Percentiles rank a stretch among this genome's conserved stretches.
Evolutionary conservation across 352 stramenopile species (phyloP).

Genomic region (Phytophthora crassamura): DNA sequence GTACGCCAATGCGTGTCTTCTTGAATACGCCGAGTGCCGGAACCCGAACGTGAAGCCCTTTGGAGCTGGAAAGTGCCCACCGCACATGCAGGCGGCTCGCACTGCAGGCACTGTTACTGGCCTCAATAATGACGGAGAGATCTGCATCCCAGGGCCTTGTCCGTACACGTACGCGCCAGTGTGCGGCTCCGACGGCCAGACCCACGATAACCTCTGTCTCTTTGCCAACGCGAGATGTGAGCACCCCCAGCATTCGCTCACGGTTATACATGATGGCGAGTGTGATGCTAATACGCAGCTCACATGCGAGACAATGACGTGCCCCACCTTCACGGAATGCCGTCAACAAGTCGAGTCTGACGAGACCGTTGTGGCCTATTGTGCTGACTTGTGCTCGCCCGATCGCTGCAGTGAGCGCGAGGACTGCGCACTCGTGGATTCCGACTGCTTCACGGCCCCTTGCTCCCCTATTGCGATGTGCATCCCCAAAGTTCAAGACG

Average conservation of each 20-base stretch:
- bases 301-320: slow-evolving; percentile 57
- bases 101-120: slow-evolving; percentile 7
- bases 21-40: slow-evolving; percentile 55
- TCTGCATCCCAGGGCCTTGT: slow-evolving; percentile 54
- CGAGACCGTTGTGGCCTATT: slow-evolving; percentile 44
- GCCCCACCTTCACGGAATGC: slow-evolving; percentile 52
- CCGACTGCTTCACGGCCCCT: slow-evolving; percentile 60
- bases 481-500: slow-evolving; percentile 40
- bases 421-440: slow-evolving; percentile 50
- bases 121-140: slow-evolving; percentile 13
- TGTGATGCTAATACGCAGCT: slow-evolving; percentile 52
- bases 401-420: slow-evolving; percentile 58
- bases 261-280: slow-evolving; percentile 49
- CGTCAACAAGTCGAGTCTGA: slow-evolving; percentile 37
- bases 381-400: slow-evolving; percentile 54
- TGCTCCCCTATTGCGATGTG: slow-evolving; percentile 67
- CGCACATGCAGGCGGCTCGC: slow-evolving; percentile 30
- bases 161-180: slow-evolving; percentile 39
- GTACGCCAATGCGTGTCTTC: slow-evolving; percentile 67
- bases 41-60: slow-evolving; percentile 45
- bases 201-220: slow-evolving; percentile 49
- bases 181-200: slow-evolving; percentile 53
- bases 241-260: slow-evolving; percentile 33
- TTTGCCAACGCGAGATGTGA: slow-evolving; percentile 43
- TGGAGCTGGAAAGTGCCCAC: slow-evolving; percentile 48